Evolutionary conservation across 257 asterid species (phyloP).

Genomic region (Penstemon eatonii): DNA sequence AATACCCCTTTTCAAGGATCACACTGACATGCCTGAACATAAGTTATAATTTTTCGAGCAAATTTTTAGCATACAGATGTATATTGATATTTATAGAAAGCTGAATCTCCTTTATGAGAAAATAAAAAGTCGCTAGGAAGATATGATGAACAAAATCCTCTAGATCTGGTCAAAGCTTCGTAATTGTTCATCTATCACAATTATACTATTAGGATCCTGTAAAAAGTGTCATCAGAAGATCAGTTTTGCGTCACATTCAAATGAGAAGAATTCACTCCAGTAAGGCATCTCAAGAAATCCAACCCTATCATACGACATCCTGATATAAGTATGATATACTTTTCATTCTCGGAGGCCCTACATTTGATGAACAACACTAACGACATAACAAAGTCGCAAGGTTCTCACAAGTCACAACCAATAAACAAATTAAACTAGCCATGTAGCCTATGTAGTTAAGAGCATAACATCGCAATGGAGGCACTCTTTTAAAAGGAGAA

Average conservation of each 20-base stretch:
- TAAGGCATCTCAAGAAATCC: not conserved
- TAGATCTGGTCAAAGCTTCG: too few species aligned
- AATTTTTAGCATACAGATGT: not conserved
- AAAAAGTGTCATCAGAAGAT: not conserved
- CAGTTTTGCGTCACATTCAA: not conserved
- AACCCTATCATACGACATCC: too few species aligned
- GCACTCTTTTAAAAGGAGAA: constrained; percentile 3
- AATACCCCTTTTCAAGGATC: not conserved
- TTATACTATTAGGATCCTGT: not conserved
- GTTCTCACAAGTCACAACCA: not conserved
- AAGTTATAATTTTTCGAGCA: not conserved
- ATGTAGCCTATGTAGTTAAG: not conserved
- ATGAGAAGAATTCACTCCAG: not conserved
- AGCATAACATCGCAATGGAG: not conserved
- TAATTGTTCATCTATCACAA: too few species aligned
- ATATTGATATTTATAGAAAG: not conserved
- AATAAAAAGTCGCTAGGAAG: not conserved
- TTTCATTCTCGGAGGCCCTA: not conserved
- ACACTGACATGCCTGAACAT: not conserved
- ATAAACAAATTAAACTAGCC: constrained; percentile 4
- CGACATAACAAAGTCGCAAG: not conserved
- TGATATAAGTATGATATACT: too few species aligned
- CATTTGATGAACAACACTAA: not conserved
- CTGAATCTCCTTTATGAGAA: not conserved
- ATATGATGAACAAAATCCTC: not conserved